Evolutionary conservation across 2,329 filamentous ascomycete genomes (phyloP).

Genomic region (Penicillium sclerotigenum): DNA sequence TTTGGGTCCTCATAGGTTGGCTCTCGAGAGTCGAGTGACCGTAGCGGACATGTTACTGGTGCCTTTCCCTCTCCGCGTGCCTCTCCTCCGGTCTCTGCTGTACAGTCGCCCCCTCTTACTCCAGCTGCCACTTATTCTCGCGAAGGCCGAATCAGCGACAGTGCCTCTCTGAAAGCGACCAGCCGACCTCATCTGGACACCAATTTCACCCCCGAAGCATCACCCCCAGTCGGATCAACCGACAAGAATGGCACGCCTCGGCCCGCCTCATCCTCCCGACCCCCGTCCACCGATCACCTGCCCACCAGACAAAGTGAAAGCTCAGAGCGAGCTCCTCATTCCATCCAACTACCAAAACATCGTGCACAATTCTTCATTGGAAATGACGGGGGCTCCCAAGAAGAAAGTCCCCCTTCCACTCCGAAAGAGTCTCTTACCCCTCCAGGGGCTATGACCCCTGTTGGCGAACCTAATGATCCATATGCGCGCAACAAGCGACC

Average conservation of each 20-base stretch:
- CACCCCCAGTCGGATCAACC: slow-evolving; percentile 47
- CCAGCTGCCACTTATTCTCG: slow-evolving; percentile 70
- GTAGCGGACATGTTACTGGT: slow-evolving; percentile 59
- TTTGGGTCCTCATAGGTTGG: slow-evolving; percentile 31
- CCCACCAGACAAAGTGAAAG: slow-evolving; percentile 44
- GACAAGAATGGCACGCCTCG: slow-evolving; percentile 32
- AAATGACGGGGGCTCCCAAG: slow-evolving; percentile 55
- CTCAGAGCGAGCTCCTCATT: slow-evolving; percentile 43
- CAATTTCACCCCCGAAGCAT: slow-evolving; percentile 54
- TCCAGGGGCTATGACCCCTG: slow-evolving; percentile 73
- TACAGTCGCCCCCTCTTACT: slow-evolving; percentile 86
- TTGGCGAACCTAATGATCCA: slow-evolving; percentile 76
- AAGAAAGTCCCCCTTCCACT: slow-evolving; percentile 62
- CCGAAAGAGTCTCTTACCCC: slow-evolving; percentile 52
- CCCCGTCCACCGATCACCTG: slow-evolving; percentile 40
- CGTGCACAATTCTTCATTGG: slow-evolving; percentile 57
- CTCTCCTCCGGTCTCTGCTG: slow-evolving; percentile 64
- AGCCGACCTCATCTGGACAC: slow-evolving; percentile 33
- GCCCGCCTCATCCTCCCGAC: slow-evolving; percentile 40
- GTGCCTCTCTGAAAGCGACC: slow-evolving; percentile 30
- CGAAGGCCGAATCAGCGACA: slow-evolving; percentile 45
- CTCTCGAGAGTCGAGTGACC: slow-evolving; percentile 59
- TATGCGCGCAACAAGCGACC: slow-evolving; percentile 79
- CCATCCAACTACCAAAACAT: slow-evolving; percentile 48
- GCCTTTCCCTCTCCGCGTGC: slow-evolving; percentile 64